These are phyloP conservation scores for Exophiala spinifera DNA, from an alignment of 2,329 filamentous ascomycete genomes.

Conservation along the genomic window DNA sequence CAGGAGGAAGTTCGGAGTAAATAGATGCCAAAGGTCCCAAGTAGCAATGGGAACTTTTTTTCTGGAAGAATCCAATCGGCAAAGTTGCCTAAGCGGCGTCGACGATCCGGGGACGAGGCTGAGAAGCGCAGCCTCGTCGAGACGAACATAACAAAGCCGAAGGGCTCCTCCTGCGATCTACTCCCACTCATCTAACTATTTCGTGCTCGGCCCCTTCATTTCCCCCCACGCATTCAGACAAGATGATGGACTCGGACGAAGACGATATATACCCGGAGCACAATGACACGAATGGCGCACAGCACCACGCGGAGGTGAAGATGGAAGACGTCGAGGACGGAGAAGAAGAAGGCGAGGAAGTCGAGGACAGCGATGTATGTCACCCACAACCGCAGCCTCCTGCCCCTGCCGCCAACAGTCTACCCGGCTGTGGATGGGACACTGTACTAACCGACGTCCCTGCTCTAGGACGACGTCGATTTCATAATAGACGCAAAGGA, in stretches of 20 bases:
- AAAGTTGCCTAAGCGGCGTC: constrained; percentile 16
- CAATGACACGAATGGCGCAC: constrained; percentile 15
- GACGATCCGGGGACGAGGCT: constrained; percentile 7
- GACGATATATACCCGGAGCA: constrained; percentile 27
- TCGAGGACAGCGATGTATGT: constrained; percentile 37
- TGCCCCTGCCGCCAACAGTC: too few relatives aligned
- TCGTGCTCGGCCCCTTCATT: neutral
- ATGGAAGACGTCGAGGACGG: constrained; percentile 32
- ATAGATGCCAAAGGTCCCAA: constrained; percentile 13
- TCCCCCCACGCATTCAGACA: constrained; percentile 1
- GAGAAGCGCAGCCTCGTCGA: constrained; percentile 1
- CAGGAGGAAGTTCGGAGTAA: constrained; percentile 13
- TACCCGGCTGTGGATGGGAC: too few relatives aligned
- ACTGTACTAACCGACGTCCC: too few relatives aligned
- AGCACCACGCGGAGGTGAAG: constrained; percentile 23
- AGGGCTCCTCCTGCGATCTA: neutral
- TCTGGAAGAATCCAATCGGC: constrained; percentile 25
- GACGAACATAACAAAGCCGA: constrained; percentile 16
- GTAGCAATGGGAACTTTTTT: constrained; percentile 17
- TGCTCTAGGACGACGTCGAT: constrained; percentile 46
- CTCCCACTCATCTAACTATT: too few relatives aligned
- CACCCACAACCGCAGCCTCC: constrained; percentile 35
- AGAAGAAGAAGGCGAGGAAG: constrained; percentile 28
- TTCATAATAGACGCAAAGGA: constrained; percentile 49
- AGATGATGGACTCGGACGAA: constrained; percentile 28